Evolutionary conservation across 2,329 filamentous ascomycete species (phyloP).

Genomic region (Aureobasidium subglaciale): DNA sequence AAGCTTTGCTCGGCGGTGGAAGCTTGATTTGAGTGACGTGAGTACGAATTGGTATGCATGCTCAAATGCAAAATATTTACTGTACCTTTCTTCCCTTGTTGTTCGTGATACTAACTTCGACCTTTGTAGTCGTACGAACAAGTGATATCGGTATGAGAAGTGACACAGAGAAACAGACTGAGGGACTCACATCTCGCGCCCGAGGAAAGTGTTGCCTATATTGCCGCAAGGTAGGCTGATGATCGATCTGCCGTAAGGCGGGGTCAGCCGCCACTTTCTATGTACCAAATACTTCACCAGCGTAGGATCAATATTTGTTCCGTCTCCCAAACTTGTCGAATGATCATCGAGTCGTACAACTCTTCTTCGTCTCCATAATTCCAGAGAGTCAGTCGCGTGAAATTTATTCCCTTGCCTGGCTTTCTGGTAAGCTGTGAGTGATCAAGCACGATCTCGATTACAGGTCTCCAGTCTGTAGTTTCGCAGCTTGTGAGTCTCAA

Average conservation of each 20-base stretch:
- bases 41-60: background rate
- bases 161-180: background rate
- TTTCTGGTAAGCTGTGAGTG: background rate
- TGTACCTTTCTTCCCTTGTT: background rate
- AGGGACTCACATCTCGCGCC: background rate
- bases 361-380: background rate
- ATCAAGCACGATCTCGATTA: background rate
- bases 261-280: conserved; percentile 5
- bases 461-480: too few relatives aligned
- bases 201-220: background rate
- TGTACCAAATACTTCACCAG: background rate
- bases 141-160: background rate
- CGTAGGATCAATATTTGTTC: background rate
- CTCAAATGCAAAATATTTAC: background rate
- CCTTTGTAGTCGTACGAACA: background rate
- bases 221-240: background rate
- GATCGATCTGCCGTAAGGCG: background rate
- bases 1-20: conserved; percentile 4
- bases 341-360: background rate
- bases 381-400: too few relatives aligned
- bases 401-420: too few relatives aligned
- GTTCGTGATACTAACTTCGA: background rate
- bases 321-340: background rate
- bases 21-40: background rate
- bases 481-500: background rate